Conservation (phyloP, 352 stramenopile genomes). For the Phytopythium litorale region DNA sequence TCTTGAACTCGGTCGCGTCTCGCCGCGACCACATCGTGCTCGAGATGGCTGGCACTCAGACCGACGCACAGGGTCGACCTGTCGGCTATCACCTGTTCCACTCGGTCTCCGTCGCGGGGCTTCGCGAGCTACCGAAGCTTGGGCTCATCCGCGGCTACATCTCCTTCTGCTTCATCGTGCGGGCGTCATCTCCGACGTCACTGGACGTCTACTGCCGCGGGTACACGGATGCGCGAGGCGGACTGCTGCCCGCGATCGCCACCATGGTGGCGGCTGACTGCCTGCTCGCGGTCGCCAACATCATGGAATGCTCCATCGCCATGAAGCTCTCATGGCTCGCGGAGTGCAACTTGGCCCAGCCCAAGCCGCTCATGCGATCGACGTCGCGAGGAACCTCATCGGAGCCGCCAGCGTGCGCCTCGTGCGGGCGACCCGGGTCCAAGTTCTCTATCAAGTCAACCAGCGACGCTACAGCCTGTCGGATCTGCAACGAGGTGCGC, state of each 20-base stretch:
- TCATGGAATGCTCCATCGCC: conserved; percentile 11
- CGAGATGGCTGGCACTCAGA: conserved; percentile 4
- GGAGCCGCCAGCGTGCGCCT: not conserved
- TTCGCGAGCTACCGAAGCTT: conserved; percentile 6
- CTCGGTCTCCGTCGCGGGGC: conserved; percentile 4
- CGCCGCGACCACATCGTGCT: conserved; percentile 10
- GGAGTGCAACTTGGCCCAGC: conserved; percentile 5
- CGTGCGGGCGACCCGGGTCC: not conserved
- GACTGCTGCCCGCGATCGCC: conserved; percentile 5
- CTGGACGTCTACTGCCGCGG: conserved; percentile 10
- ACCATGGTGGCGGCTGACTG: conserved; percentile 6
- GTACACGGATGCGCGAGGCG: conserved; percentile 10
- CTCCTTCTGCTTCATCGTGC: conserved; percentile 7
- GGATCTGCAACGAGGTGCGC: conserved; percentile 8
- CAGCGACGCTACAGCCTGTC: not conserved
- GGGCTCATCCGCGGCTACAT: conserved; percentile 7
- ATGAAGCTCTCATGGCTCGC: conserved; percentile 23
- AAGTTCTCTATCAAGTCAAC: conserved; percentile 3
- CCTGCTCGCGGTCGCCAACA: conserved; percentile 10
- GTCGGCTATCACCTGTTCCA: conserved; percentile 6
- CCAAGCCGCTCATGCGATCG: conserved; percentile 6
- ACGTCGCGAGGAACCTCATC: not conserved
- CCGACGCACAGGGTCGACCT: not conserved
- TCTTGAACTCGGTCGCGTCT: conserved; percentile 4
- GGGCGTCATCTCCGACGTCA: not conserved